Conservation (phyloP, 176 grass and related monocot species). For the Elaeis guineensis region DNA sequence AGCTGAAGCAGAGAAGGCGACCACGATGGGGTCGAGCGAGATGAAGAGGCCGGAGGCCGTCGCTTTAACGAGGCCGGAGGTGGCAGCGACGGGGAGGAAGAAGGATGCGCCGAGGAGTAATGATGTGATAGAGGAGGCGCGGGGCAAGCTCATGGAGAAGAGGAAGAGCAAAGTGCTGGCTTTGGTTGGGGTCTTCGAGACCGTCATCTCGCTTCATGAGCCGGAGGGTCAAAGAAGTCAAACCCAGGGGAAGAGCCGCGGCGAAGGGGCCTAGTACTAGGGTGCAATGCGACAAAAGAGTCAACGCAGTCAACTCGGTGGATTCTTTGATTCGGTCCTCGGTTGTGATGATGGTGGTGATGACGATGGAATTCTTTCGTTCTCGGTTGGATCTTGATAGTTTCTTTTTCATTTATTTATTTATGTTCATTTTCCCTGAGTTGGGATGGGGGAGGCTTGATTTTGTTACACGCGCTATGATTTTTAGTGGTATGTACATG, state of each 20-base stretch:
- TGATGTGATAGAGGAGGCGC: conserved; percentile 9
- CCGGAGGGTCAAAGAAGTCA: neutral
- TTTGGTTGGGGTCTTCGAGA: conserved; percentile 8
- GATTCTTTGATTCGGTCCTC: too few species aligned
- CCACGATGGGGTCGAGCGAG: neutral
- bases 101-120: conserved; percentile 1
- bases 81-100: conserved; percentile 1
- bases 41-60: neutral
- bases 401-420: too few species aligned
- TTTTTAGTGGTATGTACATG: too few species aligned
- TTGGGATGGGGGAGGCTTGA: too few species aligned
- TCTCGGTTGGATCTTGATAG: too few species aligned
- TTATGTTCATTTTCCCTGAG: too few species aligned
- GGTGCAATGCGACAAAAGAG: too few species aligned
- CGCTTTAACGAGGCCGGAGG: neutral
- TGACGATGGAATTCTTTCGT: too few species aligned
- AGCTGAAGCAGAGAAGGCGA: neutral
- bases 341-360: too few species aligned
- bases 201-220: conserved; percentile 6
- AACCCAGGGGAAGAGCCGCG: neutral
- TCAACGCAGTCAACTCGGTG: too few species aligned
- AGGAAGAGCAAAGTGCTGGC: conserved; percentile 17
- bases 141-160: conserved; percentile 6
- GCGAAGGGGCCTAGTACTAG: too few species aligned
- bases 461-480: too few species aligned